Conservation (phyloP, 139 green algal species). For the Nannochloris sp. region DNA sequence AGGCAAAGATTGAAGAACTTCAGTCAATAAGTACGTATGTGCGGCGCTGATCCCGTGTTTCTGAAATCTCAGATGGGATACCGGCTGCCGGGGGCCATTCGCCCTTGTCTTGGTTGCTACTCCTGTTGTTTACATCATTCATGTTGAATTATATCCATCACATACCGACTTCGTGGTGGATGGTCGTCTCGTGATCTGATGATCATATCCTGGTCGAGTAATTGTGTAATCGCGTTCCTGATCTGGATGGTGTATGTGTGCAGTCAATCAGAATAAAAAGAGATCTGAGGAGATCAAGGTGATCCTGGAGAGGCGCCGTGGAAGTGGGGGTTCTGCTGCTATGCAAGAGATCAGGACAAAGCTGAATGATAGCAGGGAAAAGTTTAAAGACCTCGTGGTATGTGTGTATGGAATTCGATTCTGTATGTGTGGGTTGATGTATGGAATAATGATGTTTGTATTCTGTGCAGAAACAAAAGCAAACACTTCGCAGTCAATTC, state of each 20-base stretch:
- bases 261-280: conserved; percentile 30
- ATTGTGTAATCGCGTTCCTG: too few species aligned
- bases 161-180: too few species aligned
- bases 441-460: neutral
- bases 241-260: neutral
- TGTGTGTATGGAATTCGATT: neutral
- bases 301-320: conserved; percentile 13
- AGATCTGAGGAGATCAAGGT: conserved; percentile 28
- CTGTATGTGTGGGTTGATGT: neutral
- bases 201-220: too few species aligned
- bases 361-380: conserved; percentile 17
- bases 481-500: conserved; percentile 20
- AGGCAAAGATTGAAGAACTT: conserved; percentile 14
- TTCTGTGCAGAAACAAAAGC: conserved; percentile 23
- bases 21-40: conserved; percentile 21
- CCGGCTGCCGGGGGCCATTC: too few species aligned
- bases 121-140: too few species aligned
- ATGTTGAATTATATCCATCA: too few species aligned
- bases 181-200: too few species aligned
- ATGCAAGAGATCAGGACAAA: conserved; percentile 30
- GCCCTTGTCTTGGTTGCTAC: too few species aligned
- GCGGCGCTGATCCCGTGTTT: neutral
- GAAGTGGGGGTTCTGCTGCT: conserved; percentile 14
- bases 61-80: too few species aligned
- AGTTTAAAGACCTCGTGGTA: conserved; percentile 30